A percentile compares a stretch with the other conserved stretches of the same genome.
These are phyloP conservation scores for Didymella pomorum DNA, from an alignment of 2,329 filamentous ascomycete species.

Conservation along the genomic window DNA sequence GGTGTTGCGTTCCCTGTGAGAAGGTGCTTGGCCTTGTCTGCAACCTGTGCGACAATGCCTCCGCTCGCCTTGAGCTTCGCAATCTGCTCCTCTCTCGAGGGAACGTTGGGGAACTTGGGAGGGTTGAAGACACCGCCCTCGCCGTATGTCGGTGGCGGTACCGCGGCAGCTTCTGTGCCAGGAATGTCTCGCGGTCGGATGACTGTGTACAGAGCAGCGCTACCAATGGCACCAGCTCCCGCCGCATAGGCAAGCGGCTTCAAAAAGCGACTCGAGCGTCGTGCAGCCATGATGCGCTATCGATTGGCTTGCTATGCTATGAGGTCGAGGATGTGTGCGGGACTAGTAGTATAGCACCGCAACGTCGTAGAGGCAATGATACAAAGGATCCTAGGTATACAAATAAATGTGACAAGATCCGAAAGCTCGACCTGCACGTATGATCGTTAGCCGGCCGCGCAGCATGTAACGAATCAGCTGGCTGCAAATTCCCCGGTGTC, in stretches of 20 bases:
- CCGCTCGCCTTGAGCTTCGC: slow-evolving; percentile 64
- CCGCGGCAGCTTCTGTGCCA: slow-evolving; percentile 71
- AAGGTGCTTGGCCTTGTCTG: slow-evolving; percentile 53
- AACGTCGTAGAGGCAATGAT: not conserved
- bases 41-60: slow-evolving; percentile 48
- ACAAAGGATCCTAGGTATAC: slow-evolving; percentile 9
- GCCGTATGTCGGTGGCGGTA: slow-evolving; percentile 74
- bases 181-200: slow-evolving; percentile 77
- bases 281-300: slow-evolving; percentile 43
- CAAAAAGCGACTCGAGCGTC: slow-evolving; percentile 57
- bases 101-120: slow-evolving; percentile 70
- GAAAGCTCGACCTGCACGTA: slow-evolving; percentile 11
- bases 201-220: slow-evolving; percentile 66
- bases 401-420: slow-evolving; percentile 15
- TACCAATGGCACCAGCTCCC: slow-evolving; percentile 62
- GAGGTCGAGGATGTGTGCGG: slow-evolving; percentile 1
- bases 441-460: slow-evolving; percentile 22
- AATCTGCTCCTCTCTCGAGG: slow-evolving; percentile 70
- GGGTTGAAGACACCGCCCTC: slow-evolving; percentile 73
- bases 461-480: slow-evolving; percentile 11
- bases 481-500: slow-evolving; percentile 10
- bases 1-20: slow-evolving; percentile 43
- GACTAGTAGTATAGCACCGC: slow-evolving; percentile 12
- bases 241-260: slow-evolving; percentile 67
- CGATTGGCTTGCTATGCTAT: slow-evolving; percentile 21